Percentiles rank a stretch among this genome's conserved stretches.
These are phyloP conservation scores for Onygena corvina DNA, from an alignment of 2,329 filamentous ascomycete species.

Conservation along the genomic window DNA sequence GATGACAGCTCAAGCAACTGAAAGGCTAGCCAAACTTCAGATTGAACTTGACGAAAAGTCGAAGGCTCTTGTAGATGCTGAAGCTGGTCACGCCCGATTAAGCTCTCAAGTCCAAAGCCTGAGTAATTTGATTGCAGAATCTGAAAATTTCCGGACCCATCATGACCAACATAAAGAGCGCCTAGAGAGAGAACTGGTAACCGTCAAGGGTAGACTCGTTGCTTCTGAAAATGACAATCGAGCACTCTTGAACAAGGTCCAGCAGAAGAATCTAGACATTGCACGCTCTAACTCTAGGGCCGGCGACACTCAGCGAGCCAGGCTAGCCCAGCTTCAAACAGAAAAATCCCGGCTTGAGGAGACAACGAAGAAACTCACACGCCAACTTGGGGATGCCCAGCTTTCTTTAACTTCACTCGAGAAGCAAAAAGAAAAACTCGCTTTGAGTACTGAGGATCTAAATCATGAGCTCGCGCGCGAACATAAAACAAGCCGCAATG, in stretches of 20 bases:
- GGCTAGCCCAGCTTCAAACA: conserved; percentile 62
- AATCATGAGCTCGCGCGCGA: conserved; percentile 85
- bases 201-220: conserved; percentile 73
- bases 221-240: conserved; percentile 96
- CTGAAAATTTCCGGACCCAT: conserved; percentile 75
- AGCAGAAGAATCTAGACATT: conserved; percentile 94
- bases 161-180: conserved; percentile 92
- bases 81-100: conserved; percentile 64
- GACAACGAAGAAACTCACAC: conserved; percentile 64
- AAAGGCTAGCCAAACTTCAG: conserved; percentile 64
- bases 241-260: conserved; percentile 87
- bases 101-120: conserved; percentile 71
- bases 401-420: conserved; percentile 70
- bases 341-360: conserved; percentile 79
- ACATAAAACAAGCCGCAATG: conserved; percentile 77
- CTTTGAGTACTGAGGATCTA: conserved; percentile 76
- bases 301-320: conserved; percentile 67
- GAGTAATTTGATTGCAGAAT: conserved; percentile 76
- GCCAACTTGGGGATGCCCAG: conserved; percentile 77
- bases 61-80: conserved; percentile 63
- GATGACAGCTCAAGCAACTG: conserved; percentile 63
- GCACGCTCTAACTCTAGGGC: conserved; percentile 78
- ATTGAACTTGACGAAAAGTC: conserved; percentile 72
- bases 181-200: conserved; percentile 78
- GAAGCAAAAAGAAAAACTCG: conserved; percentile 88